These are phyloP conservation scores for Pueraria montana DNA, from an alignment of 306 rosid genomes.

Conservation along the genomic window DNA sequence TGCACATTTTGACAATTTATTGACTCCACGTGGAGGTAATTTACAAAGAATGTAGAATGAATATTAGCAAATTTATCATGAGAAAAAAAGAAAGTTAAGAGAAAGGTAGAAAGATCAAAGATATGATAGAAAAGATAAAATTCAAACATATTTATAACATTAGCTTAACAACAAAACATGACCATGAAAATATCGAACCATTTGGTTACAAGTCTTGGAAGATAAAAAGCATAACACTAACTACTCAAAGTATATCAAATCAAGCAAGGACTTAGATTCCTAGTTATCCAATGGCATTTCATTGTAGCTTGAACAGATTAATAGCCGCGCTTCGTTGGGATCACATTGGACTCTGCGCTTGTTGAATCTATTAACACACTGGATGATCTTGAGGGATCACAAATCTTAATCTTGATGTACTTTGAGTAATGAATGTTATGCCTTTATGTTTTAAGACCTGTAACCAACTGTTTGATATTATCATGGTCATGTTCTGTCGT, in stretches of 20 bases:
- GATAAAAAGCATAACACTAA: not conserved
- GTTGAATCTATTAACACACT: not conserved
- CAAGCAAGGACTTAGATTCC: not conserved
- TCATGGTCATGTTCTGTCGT: not conserved
- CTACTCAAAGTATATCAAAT: not conserved
- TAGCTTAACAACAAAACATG: not conserved
- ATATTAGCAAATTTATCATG: not conserved
- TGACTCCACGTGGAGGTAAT: not conserved
- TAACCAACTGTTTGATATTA: not conserved
- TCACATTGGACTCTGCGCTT: not conserved
- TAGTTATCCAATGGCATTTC: not conserved
- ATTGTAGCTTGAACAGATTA: not conserved
- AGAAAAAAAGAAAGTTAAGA: not conserved
- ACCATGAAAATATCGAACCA: not conserved
- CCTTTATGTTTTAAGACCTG: not conserved
- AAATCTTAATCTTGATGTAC: not conserved
- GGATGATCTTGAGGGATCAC: not conserved
- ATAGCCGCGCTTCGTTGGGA: not conserved
- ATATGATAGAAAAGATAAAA: not conserved
- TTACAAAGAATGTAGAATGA: not conserved
- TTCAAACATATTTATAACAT: not conserved
- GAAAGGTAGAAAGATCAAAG: not conserved
- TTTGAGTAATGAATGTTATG: not conserved
- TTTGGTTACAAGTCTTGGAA: not conserved
- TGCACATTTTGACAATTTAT: not conserved